These are phyloP conservation scores for Cyclotella sp. DNA, from an alignment of 108 stramenopile species.

Conservation along the genomic window DNA sequence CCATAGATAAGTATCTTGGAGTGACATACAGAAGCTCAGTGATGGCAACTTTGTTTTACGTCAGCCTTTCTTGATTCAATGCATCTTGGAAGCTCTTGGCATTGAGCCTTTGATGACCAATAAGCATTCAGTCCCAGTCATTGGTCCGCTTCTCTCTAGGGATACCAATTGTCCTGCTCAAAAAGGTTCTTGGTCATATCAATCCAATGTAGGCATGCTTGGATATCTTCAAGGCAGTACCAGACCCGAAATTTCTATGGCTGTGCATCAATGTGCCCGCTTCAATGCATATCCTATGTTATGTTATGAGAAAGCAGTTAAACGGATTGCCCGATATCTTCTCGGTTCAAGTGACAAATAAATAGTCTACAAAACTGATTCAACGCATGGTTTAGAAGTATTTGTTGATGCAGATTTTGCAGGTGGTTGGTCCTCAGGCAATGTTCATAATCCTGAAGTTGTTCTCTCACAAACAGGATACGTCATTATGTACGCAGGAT, in stretches of 20 bases:
- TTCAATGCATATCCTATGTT: conserved; percentile 10
- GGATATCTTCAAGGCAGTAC: conserved; percentile 25
- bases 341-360: conserved; percentile 30
- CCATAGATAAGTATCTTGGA: too few relatives aligned
- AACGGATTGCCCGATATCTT: conserved; percentile 36
- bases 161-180: conserved; percentile 4
- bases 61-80: conserved; percentile 29
- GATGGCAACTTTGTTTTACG: conserved; percentile 31
- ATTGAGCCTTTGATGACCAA: conserved; percentile 10
- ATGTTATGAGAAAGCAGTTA: conserved; percentile 38
- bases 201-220: too few relatives aligned
- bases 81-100: conserved; percentile 10
- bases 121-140: background rate
- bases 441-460: background rate
- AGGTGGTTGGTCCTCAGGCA: conserved; percentile 9
- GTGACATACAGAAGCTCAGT: too few relatives aligned
- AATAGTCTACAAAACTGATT: conserved; percentile 22
- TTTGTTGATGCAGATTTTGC: conserved; percentile 49
- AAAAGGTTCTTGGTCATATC: conserved; percentile 47
- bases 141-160: background rate
- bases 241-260: conserved; percentile 37
- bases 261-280: too few relatives aligned
- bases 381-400: conserved; percentile 23
- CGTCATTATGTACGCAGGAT: too few relatives aligned
- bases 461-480: too few relatives aligned